Base-by-base conservation (phyloP, 108 stramenopile genomes). In the Chaetoceros muelleri region DNA sequence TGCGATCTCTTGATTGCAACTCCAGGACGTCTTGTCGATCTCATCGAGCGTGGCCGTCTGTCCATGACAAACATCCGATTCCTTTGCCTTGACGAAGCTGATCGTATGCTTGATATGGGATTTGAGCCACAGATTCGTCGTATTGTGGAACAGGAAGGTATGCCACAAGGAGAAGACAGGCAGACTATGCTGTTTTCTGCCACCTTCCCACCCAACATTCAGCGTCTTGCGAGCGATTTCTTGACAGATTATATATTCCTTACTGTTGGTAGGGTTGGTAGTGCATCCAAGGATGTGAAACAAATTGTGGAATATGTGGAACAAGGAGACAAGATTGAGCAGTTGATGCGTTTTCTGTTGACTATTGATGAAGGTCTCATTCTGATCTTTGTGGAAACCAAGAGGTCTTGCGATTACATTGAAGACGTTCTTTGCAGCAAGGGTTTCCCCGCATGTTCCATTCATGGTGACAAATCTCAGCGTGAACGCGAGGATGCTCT, bases 31-130 rank as follows among this genome's bases (percentile, higher is more conserved):
- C 66, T 99, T 57, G 84, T 95, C 20, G 98, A 99, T 60, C 76
- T 95, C 51, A 87, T 96, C 30, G 87, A 96, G 46, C 79, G 95
- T 64, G 95, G 96, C 25, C 78, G 86, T 24, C 65, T 99, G 27
- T 65, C 74, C 31, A 87, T 99, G 76, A 82, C 80, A 50, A 80
- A 74, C 61, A 62, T 94, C 29, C 69, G 69, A 20, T 92, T 90
- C 76, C 51, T 96, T 13, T 94, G 98, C 25, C 70, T 99, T 29
- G 99, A 99, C 62, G 99, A 99, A 74, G 98, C 96, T 0, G 98
- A 99, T 76, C 81, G 90, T 20, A 98, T 99, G 98, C 71, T 99
- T 20, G 98, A 99, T 64, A 98, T 99, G 96, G 98, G 96, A 34
- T 99, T 98, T 62, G 88, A 95, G 74, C 95, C 84, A 45, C 88